phyloP scores from a whole-genome alignment of 352 stramenopile species.

The Stramenopiles sp. region DNA sequence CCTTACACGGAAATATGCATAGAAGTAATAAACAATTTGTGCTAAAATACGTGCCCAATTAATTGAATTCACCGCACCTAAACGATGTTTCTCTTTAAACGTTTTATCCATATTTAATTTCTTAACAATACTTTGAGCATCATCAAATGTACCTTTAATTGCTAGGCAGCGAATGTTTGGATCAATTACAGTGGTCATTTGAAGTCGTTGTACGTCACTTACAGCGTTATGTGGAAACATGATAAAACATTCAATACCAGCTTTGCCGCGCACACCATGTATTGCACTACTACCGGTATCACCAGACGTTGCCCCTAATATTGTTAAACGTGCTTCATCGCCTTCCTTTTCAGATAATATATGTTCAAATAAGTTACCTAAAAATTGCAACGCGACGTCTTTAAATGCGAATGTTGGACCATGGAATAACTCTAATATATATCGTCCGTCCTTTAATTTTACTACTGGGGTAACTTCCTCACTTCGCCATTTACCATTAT shows the following conservation, averaged over 20 bases:
- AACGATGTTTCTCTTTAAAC: slow-evolving; percentile 11
- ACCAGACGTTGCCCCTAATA: slow-evolving; percentile 14
- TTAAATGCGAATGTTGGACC: slow-evolving; percentile 18
- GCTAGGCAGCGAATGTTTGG: slow-evolving; percentile 13
- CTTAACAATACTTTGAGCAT: slow-evolving; percentile 12
- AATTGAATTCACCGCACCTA: slow-evolving; percentile 17
- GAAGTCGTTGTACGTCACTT: slow-evolving; percentile 14
- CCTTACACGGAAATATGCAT: slow-evolving; percentile 14
- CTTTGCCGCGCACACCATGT: slow-evolving; percentile 4
- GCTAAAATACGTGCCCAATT: slow-evolving; percentile 16
- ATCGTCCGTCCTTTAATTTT: background rate
- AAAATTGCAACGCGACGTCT: slow-evolving; percentile 16
- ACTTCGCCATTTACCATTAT: background rate
- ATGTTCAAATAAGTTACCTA: slow-evolving; percentile 11
- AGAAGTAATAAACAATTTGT: slow-evolving; percentile 18
- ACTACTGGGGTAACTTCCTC: background rate
- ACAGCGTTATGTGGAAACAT: slow-evolving; percentile 15
- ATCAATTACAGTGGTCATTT: slow-evolving; percentile 12
- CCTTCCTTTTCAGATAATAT: slow-evolving; percentile 1
- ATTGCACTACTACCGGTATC: slow-evolving; percentile 14
- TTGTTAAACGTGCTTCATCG: background rate
- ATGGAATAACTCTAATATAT: slow-evolving; percentile 14
- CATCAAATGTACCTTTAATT: slow-evolving; percentile 15
- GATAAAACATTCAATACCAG: slow-evolving; percentile 5
- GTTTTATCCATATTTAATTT: slow-evolving; percentile 10